Percentiles rank a stretch among this genome's conserved stretches.
Evolutionary conservation across 176 grass and related monocot genomes (phyloP).

Genomic region (Oryza officinalis): DNA sequence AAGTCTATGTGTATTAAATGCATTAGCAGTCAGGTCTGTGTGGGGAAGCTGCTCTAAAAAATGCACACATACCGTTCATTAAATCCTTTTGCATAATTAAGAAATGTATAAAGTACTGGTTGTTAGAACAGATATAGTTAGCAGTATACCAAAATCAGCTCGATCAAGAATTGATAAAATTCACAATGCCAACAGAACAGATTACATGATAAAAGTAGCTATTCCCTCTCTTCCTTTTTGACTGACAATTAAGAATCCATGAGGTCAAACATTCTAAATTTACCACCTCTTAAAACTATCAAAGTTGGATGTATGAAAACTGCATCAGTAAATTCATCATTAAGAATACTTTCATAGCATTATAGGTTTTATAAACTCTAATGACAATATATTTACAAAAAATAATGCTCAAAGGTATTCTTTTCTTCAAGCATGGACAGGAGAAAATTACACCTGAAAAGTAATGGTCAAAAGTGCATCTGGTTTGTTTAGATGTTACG

Average conservation of each 20-base stretch:
- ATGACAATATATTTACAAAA: neutral
- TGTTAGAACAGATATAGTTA: neutral
- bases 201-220: neutral
- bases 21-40: neutral
- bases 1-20: slow-evolving; percentile 22
- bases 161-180: slow-evolving; percentile 11
- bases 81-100: neutral
- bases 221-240: neutral
- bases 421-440: neutral
- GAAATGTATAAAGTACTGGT: neutral
- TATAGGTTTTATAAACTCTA: neutral
- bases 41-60: neutral
- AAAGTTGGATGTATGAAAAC: neutral
- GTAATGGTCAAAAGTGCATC: neutral
- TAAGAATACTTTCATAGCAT: neutral
- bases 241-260: neutral
- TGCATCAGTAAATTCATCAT: neutral
- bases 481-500: neutral
- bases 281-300: neutral
- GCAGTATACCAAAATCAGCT: neutral
- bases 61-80: neutral
- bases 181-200: neutral
- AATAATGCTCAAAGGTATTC: neutral
- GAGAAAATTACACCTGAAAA: neutral
- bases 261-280: neutral